A percentile compares a stretch with the other conserved stretches of the same genome.
These are phyloP conservation scores for Puccinellia tenuiflora DNA, from an alignment of 176 grass and related monocot genomes.

Conservation along the genomic window DNA sequence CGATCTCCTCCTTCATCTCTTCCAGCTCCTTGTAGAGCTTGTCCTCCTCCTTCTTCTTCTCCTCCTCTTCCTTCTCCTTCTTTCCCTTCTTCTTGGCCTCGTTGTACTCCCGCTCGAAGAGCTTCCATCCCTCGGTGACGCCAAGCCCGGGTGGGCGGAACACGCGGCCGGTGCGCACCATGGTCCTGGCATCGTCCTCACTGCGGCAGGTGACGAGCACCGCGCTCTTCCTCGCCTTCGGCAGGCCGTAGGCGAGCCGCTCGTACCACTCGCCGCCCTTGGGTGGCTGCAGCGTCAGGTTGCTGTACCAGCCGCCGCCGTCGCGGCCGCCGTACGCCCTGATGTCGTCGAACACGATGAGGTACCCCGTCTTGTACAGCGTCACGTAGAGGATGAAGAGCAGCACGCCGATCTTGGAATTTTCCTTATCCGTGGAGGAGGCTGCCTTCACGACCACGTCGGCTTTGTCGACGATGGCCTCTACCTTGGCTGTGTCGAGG, in stretches of 20 bases:
- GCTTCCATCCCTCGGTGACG: not conserved
- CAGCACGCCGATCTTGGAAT: conserved; percentile 18
- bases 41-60: not conserved
- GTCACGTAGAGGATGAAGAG: conserved; percentile 35
- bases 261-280: conserved; percentile 17
- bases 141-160: conserved; percentile 6
- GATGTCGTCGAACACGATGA: conserved; percentile 31
- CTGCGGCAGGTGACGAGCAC: conserved; percentile 50
- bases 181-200: conserved; percentile 30
- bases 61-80: not conserved
- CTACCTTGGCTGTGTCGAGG: conserved; percentile 32
- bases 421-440: accelerated
- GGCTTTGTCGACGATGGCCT: not conserved
- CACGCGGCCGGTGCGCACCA: conserved; percentile 40
- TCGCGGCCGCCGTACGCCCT: not conserved
- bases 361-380: conserved; percentile 39
- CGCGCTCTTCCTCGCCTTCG: conserved; percentile 28
- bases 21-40: not conserved
- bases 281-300: conserved; percentile 30
- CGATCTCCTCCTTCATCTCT: conserved; percentile 17
- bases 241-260: conserved; percentile 52
- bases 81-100: not conserved
- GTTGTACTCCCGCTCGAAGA: conserved; percentile 6
- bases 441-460: not conserved
- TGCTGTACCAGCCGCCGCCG: conserved; percentile 32